Conservation (phyloP, 768 basidiomycete genomes). For the Glaciozyma martinii region DNA sequence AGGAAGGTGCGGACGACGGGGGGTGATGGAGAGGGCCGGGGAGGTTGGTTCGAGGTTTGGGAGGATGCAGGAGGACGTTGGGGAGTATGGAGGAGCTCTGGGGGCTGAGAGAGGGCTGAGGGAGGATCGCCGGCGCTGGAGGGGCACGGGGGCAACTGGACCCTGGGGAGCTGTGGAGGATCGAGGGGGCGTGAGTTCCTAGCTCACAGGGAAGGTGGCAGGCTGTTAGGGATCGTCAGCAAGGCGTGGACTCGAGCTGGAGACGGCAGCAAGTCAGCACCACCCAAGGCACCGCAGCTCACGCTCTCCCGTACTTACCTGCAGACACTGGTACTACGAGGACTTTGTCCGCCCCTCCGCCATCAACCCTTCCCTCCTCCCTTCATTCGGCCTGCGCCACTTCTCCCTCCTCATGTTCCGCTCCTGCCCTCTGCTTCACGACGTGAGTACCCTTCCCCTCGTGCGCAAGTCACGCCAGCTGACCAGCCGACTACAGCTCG, state of each 20-base stretch:
- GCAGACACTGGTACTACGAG: slow-evolving; percentile 99
- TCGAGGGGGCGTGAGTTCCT: no score
- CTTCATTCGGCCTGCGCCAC: slow-evolving; percentile 76
- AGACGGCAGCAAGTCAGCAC: background rate
- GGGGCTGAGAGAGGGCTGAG: no score
- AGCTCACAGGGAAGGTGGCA: no score
- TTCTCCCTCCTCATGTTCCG: slow-evolving; percentile 54
- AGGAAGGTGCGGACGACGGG: background rate
- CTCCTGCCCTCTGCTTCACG: slow-evolving; percentile 24
- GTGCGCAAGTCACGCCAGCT: background rate
- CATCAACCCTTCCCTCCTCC: slow-evolving; percentile 65
- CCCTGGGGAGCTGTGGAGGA: no score
- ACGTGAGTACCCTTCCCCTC: slow-evolving; percentile 7
- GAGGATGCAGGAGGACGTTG: background rate
- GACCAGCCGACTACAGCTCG: slow-evolving; percentile 1
- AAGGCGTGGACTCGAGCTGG: background rate
- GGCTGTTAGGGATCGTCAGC: background rate
- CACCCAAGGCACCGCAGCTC: background rate
- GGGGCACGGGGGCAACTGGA: no score
- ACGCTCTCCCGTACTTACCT: background rate
- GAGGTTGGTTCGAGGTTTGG: background rate
- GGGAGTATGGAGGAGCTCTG: background rate
- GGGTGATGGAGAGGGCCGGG: no score
- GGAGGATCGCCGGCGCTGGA: no score
- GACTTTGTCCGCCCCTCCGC: slow-evolving; percentile 78